Base-by-base conservation (phyloP, 352 stramenopile genomes). In the Pythium myriotylum region DNA sequence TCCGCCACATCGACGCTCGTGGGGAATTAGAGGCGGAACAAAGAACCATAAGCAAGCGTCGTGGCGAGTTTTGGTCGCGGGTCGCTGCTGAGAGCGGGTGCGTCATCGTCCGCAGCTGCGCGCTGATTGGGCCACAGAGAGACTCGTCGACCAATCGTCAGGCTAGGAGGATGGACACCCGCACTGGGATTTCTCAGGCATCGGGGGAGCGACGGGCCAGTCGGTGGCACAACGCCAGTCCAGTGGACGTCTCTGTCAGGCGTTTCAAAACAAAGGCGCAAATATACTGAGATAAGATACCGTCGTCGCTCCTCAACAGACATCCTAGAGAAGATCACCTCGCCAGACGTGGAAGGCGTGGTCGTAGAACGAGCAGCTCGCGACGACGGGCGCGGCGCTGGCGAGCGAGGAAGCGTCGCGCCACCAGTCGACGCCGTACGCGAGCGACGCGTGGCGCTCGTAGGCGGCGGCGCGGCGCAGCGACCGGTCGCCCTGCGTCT, bases 351-450 rank as follows among this genome's bases (percentile, higher is more conserved):
- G 84, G 59, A 92, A 95, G 26, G 42, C 41, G 51, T 85, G 81
- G 45, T 95, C 82, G 72, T 95, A 93, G 67, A 95, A 95, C 39
- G 86, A 93, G 47, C 75, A 86, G 27, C 82, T 92, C 17, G 77
- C 84, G 17, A 95, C 56, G 6, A 91, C 76, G 0, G 79, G 83
- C 37, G 66, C 55, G 0, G 68, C 48, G 17, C 74, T 76, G 7
- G 40, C 23, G 19, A 92, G 57, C 13, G 74, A 73, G 13, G 23
- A 9, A 4, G 75, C 66, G 39, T 88, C 65, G 27, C 71, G 59
- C 82, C 82, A 93, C 86, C 86, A 95, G 63, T 95, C 86, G 20
- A 91, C 82, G 43, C 86, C 86, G 42, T 95, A 95, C 6, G 86
- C 86, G n/a, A 95, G 76, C 52, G 86, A 95, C 42, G 76, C 65